phyloP scores from a whole-genome alignment of 1,284 basidiomycete species.

The Hymenochaete sp. region DNA sequence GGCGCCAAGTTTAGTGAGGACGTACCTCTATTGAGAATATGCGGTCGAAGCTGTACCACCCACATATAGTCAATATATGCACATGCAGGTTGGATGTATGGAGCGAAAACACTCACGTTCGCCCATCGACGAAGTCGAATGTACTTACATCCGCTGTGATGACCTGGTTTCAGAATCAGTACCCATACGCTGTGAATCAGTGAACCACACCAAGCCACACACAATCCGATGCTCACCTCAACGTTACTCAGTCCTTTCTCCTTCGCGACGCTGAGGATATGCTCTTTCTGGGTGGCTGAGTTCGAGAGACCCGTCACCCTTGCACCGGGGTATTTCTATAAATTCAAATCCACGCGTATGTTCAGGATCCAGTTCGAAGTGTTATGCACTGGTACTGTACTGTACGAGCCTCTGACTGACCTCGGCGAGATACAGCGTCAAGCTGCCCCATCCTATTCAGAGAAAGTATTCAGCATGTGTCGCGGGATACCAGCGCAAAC shows the following conservation, averaged over 20 bases:
- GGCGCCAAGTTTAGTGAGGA: background rate
- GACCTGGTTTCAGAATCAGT: too few species aligned
- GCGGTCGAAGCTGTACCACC: conserved; percentile 51
- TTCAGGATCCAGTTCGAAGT: background rate
- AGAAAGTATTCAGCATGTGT: background rate
- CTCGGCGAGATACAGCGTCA: conserved; percentile 62
- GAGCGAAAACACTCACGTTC: conserved; percentile 35
- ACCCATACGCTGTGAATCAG: background rate
- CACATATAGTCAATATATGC: conserved; percentile 4
- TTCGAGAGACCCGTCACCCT: conserved; percentile 63
- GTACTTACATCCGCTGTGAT: conserved; percentile 69
- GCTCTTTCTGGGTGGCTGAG: conserved; percentile 59
- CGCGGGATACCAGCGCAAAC: background rate
- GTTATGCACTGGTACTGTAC: background rate
- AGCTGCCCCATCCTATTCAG: conserved; percentile 57
- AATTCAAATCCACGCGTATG: background rate
- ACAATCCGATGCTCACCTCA: conserved; percentile 30
- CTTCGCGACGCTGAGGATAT: conserved; percentile 54
- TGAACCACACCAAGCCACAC: background rate
- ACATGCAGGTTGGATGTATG: background rate
- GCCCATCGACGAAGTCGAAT: conserved; percentile 47
- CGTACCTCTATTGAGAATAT: conserved; percentile 63
- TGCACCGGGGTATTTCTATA: conserved; percentile 62
- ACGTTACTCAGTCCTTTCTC: conserved; percentile 50
- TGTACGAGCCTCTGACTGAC: conserved; percentile 27